Evolutionary conservation across 2,329 filamentous ascomycete genomes (phyloP).

Genomic region (Aspergillus proliferans): DNA sequence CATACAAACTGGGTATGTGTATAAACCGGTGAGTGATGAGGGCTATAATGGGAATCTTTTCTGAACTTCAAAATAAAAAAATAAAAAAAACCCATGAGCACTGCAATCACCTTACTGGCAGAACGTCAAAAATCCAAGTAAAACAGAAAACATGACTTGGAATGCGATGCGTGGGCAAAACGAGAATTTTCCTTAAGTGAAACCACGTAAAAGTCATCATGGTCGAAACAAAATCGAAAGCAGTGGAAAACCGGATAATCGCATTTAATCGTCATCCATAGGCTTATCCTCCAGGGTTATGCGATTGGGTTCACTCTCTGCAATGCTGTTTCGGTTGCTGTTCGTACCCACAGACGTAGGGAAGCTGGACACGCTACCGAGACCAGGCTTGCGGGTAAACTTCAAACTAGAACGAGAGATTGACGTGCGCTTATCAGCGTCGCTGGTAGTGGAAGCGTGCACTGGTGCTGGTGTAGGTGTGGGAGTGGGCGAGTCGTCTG

Average conservation of each 20-base stretch:
- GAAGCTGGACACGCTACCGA: slow-evolving; percentile 37
- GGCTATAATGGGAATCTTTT: background rate
- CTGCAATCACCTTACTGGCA: no score
- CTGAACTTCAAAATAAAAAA: no score
- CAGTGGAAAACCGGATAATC: background rate
- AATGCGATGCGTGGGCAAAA: background rate
- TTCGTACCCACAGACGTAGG: slow-evolving; percentile 18
- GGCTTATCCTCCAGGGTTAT: slow-evolving; percentile 68
- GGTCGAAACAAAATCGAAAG: background rate
- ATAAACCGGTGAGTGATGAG: background rate
- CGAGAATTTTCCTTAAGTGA: background rate
- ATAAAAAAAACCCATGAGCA: background rate
- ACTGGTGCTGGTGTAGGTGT: slow-evolving; percentile 22
- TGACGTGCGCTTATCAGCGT: slow-evolving; percentile 60
- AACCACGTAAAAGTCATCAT: background rate
- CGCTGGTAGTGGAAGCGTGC: slow-evolving; percentile 9
- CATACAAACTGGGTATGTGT: slow-evolving; percentile 21
- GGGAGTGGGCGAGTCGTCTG: slow-evolving; percentile 30
- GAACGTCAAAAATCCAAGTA: background rate
- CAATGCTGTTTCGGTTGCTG: slow-evolving; percentile 31
- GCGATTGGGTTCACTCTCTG: slow-evolving; percentile 39
- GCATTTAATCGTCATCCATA: slow-evolving; percentile 60
- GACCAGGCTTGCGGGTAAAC: slow-evolving; percentile 45
- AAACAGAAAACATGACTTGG: background rate
- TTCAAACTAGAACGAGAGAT: slow-evolving; percentile 49